A percentile compares a stretch with the other conserved stretches of the same genome.
Evolutionary conservation across 805 yeast genomes (phyloP).

Genomic region (Candida quercuum): DNA sequence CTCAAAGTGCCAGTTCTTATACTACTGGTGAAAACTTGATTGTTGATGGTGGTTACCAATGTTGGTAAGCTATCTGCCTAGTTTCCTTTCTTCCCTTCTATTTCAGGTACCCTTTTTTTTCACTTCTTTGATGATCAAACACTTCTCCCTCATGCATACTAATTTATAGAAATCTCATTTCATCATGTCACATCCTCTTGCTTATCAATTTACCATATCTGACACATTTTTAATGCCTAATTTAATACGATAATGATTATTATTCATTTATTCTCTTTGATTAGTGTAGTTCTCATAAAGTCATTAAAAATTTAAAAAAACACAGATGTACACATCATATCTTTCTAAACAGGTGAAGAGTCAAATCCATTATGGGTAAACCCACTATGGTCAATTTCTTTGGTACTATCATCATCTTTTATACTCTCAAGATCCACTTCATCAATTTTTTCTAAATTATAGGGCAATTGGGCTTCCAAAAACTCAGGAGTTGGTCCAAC

Average conservation of each 20-base stretch:
- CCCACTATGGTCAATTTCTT: neutral
- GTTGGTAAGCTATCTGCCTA: slow-evolving; percentile 46
- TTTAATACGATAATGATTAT: neutral
- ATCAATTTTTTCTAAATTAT: slow-evolving; percentile 2
- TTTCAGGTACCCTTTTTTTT: neutral
- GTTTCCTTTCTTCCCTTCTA: neutral
- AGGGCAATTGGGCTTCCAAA: slow-evolving; percentile 14
- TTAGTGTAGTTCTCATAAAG: neutral
- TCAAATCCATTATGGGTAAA: neutral
- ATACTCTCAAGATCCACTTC: neutral
- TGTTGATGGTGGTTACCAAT: slow-evolving; percentile 84
- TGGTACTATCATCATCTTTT: neutral
- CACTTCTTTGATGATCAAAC: neutral
- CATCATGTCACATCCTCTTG: too few species aligned
- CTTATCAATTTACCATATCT: too few species aligned
- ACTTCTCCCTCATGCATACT: too few species aligned
- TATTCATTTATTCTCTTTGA: neutral
- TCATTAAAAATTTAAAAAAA: neutral
- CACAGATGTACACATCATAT: too few species aligned
- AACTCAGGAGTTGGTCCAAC: slow-evolving; percentile 14
- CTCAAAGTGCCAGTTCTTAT: slow-evolving; percentile 65
- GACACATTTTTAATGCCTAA: neutral
- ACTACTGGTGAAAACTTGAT: slow-evolving; percentile 81
- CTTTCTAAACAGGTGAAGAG: too few species aligned
- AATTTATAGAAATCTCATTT: too few species aligned